Conservation (phyloP, 768 basidiomycete species). For the Filobasidium floriforme region DNA sequence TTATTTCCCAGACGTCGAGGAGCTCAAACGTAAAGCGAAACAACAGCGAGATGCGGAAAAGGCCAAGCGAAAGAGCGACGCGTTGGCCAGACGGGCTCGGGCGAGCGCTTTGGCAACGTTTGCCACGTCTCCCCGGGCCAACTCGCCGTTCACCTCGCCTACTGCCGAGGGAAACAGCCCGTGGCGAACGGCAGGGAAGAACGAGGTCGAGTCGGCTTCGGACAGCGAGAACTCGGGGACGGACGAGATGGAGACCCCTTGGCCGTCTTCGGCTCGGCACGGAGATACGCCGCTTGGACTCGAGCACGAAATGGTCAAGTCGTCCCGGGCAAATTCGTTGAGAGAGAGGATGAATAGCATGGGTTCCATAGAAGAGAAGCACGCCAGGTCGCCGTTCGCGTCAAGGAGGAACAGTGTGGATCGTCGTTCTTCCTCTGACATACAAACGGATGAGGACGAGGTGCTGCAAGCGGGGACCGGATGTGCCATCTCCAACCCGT, state of each 20-base stretch:
- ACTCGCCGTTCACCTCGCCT: not conserved
- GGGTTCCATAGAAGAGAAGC: not conserved
- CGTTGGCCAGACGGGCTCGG: not conserved
- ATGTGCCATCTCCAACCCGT: constrained; percentile 11
- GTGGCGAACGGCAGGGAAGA: not conserved
- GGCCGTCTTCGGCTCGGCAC: constrained; percentile 13
- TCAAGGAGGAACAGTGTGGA: constrained; percentile 2
- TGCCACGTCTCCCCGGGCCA: constrained; percentile 2
- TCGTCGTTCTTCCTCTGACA: not conserved
- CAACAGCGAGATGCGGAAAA: not conserved
- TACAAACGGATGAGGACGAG: not conserved
- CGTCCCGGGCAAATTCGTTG: not conserved
- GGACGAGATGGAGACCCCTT: constrained; percentile 9
- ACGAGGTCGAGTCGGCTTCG: not conserved
- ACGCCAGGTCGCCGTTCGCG: not conserved
- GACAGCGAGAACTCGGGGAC: not conserved
- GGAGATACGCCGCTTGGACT: constrained; percentile 10
- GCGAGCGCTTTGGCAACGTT: not conserved
- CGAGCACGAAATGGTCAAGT: not conserved
- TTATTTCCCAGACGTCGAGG: constrained; percentile 7
- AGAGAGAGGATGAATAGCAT: not conserved
- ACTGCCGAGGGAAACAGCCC: not conserved
- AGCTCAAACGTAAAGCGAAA: not conserved
- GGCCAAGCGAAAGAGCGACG: not conserved
- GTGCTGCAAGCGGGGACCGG: constrained; percentile 2